Percentiles rank a stretch among this genome's conserved stretches.
Evolutionary conservation across 345 rosid species (phyloP).

Genomic region (Bretschneidera sinensis): DNA sequence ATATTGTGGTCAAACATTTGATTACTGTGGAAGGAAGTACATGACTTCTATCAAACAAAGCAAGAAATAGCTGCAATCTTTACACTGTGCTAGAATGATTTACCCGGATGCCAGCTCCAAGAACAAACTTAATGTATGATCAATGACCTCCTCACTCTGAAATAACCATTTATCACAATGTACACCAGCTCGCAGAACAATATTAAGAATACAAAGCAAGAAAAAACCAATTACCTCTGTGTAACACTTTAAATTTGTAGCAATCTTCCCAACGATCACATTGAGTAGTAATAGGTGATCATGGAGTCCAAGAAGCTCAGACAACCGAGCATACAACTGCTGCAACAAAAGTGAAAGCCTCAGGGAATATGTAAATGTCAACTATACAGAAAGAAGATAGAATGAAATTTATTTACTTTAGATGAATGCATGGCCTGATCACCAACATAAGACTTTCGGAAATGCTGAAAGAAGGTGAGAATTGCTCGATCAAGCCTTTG

Average conservation of each 20-base stretch:
- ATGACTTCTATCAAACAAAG: slow-evolving; percentile 4
- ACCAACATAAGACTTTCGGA: slow-evolving; percentile 95
- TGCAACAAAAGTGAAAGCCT: slow-evolving; percentile 49
- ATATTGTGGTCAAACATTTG: slow-evolving; percentile 2
- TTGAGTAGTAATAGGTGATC: slow-evolving; percentile 87
- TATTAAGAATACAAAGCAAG: slow-evolving; percentile 4
- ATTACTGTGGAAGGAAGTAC: not conserved
- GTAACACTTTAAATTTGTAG: slow-evolving; percentile 90
- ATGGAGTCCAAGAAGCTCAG: slow-evolving; percentile 90
- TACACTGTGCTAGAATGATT: slow-evolving; percentile 26
- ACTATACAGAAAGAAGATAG: not conserved
- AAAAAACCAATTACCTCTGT: slow-evolving; percentile 52
- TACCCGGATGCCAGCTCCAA: slow-evolving; percentile 95
- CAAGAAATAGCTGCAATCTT: slow-evolving; percentile 1
- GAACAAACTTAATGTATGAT: slow-evolving; percentile 92
- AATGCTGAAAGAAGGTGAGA: slow-evolving; percentile 96
- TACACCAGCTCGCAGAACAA: slow-evolving; percentile 10
- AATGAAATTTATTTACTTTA: slow-evolving; percentile 51
- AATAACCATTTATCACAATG: slow-evolving; percentile 19
- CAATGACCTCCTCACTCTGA: slow-evolving; percentile 91
- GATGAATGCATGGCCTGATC: slow-evolving; percentile 99
- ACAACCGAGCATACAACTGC: slow-evolving; percentile 90
- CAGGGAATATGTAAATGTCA: slow-evolving; percentile 18
- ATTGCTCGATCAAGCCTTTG: slow-evolving; percentile 99
- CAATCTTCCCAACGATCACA: slow-evolving; percentile 92